Percentiles rank a stretch among this genome's conserved stretches.
phyloP scores from a whole-genome alignment of 2,329 filamentous ascomycete species.

The Penicillium oxalicum region DNA sequence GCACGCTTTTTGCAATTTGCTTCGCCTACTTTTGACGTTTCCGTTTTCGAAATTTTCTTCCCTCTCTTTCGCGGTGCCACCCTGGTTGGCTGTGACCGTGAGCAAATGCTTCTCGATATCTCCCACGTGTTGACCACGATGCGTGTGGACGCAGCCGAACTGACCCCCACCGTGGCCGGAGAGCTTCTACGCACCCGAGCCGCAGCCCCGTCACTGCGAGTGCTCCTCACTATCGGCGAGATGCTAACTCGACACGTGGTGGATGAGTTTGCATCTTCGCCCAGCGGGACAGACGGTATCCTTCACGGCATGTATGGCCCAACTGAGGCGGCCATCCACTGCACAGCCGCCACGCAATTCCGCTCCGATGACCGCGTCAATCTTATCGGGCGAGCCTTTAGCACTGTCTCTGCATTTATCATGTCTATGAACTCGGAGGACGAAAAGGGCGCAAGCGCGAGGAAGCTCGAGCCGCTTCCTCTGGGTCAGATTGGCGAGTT shows the following conservation, averaged over 20 bases:
- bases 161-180: constrained; percentile 81
- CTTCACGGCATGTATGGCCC: constrained; percentile 93
- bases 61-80: constrained; percentile 68
- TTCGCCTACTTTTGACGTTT: constrained; percentile 88
- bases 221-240: constrained; percentile 83
- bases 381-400: constrained; percentile 71
- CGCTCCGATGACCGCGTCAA: constrained; percentile 51
- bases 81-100: constrained; percentile 64
- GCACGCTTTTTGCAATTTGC: constrained; percentile 84
- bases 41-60: constrained; percentile 92
- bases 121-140: constrained; percentile 59
- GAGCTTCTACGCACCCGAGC: constrained; percentile 65
- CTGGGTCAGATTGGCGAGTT: constrained; percentile 70
- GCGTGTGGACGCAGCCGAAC: constrained; percentile 73
- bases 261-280: constrained; percentile 65
- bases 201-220: constrained; percentile 60
- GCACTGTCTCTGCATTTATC: constrained; percentile 74
- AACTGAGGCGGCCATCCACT: constrained; percentile 88
- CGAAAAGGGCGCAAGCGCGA: background rate
- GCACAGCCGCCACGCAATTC: constrained; percentile 66
- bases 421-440: constrained; percentile 45
- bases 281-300: constrained; percentile 49
- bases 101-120: constrained; percentile 68
- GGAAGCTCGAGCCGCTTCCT: constrained; percentile 51
- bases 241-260: constrained; percentile 79